These are phyloP conservation scores for Phaeosphaeriaceae sp. DNA, from an alignment of 2,329 filamentous ascomycete genomes.

Conservation along the genomic window DNA sequence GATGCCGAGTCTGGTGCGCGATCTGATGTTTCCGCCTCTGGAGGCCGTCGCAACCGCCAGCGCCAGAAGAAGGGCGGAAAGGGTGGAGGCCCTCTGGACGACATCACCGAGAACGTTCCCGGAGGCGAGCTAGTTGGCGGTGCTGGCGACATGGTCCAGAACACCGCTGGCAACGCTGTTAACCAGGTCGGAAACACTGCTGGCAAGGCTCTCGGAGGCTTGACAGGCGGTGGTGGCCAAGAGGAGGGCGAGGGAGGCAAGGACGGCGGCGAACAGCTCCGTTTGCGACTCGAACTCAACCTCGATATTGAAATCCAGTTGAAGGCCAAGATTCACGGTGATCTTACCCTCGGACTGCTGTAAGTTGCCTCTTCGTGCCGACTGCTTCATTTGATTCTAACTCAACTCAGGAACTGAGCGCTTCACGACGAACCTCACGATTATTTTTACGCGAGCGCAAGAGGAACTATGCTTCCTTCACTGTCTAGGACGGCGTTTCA, in stretches of 20 bases:
- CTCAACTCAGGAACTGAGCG: conserved; percentile 37
- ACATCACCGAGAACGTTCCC: conserved; percentile 62
- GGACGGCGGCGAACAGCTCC: conserved; percentile 59
- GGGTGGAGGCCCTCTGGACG: conserved; percentile 60
- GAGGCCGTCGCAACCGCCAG: conserved; percentile 65
- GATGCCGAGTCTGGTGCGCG: conserved; percentile 64
- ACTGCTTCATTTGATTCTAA: conserved; percentile 17
- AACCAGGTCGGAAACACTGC: conserved; percentile 52
- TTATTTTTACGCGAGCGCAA: conserved; percentile 20
- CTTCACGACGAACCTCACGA: conserved; percentile 20
- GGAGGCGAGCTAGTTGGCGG: conserved; percentile 62
- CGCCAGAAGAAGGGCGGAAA: conserved; percentile 57
- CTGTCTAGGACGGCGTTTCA: conserved; percentile 32
- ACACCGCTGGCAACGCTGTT: conserved; percentile 63
- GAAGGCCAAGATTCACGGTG: conserved; percentile 71
- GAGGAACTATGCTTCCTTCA: conserved; percentile 19
- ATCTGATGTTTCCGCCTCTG: conserved; percentile 61
- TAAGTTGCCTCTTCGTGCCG: conserved; percentile 41
- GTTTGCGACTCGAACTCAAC: conserved; percentile 66
- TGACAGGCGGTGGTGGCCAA: conserved; percentile 55
- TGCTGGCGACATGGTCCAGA: conserved; percentile 64
- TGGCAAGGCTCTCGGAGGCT: conserved; percentile 56
- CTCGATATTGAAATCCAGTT: conserved; percentile 70
- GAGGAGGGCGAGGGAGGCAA: conserved; percentile 38
- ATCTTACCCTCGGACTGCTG: conserved; percentile 66